Evolutionary conservation across 805 yeast genomes (phyloP).

Genomic region (Yarrowia keelungensis): DNA sequence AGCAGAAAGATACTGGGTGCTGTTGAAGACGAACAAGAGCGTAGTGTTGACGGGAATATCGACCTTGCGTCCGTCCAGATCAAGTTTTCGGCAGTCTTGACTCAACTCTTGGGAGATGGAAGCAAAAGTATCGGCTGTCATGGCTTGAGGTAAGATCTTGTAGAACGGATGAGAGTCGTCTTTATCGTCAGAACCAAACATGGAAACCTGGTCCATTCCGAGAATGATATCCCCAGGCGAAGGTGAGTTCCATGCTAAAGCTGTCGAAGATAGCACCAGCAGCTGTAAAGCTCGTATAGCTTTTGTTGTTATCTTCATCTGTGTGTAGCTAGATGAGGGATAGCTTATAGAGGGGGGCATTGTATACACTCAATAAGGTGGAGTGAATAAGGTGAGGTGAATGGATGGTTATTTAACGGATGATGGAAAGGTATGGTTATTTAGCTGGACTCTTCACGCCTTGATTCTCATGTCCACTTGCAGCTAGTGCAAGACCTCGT

Average conservation of each 20-base stretch:
- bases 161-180: slow-evolving; percentile 28
- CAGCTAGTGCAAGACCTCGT: too few relatives aligned
- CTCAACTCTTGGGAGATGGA: slow-evolving; percentile 4
- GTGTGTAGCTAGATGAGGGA: slow-evolving; percentile 4
- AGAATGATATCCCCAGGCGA: slow-evolving; percentile 20
- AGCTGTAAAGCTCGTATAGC: too few relatives aligned
- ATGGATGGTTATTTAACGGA: too few relatives aligned
- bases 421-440: too few relatives aligned
- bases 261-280: background rate
- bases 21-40: slow-evolving; percentile 42
- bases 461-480: too few relatives aligned
- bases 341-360: background rate
- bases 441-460: too few relatives aligned
- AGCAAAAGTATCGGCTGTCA: slow-evolving; percentile 19
- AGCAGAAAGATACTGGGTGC: slow-evolving; percentile 13
- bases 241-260: background rate
- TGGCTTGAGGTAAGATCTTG: slow-evolving; percentile 26
- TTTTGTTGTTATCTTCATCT: slow-evolving; percentile 5
- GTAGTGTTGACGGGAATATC: slow-evolving; percentile 42
- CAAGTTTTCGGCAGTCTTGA: slow-evolving; percentile 9
- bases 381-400: too few relatives aligned
- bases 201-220: slow-evolving; percentile 17
- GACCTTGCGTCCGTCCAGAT: slow-evolving; percentile 31
- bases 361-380: too few relatives aligned
- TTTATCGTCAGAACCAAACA: background rate